Evolutionary conservation across 2,329 filamentous ascomycete genomes (phyloP), one percentile per base, ranked within the genome.

Genomic region (Colletotrichum tamarilloi): DNA sequence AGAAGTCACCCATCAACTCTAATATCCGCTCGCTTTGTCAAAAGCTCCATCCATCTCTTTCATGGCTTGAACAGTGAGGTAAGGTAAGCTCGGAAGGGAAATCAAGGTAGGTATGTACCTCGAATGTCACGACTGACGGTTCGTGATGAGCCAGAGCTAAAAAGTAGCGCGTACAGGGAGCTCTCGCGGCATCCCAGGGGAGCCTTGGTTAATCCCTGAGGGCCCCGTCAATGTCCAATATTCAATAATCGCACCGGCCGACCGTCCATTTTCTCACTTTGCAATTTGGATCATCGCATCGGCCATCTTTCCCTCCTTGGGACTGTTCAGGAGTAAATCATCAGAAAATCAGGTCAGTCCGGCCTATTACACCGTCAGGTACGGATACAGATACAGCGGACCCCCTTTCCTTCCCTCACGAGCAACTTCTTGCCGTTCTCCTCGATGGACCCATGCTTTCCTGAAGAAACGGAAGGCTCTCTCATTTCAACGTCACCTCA

Each of bases 151-250:
- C 49, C n/a, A 22, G 62, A 68, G 38, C 49, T 56, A 58, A 32
- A 42, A n/a, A 30, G 46, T 62, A 49, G 46, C 42, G 66, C 63
- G 55, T 62, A 58, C 68, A 62, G 49, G 56, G 63, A 71, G 64
- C 46, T 35, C 28, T 38, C 26, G 19, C 35, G 26, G 14, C 35
- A 26, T 22, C 19, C 49, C 62, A 28, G 49, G 57, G 62, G 32
- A 28, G 30, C 58, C 69, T 55, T 68, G 58, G 16, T 53, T 24
- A 63, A 68, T 59, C 69, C 69, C 69, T 72, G 69, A 30, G 30
- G 32, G 52, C 62, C 62, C 62, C 67, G 52, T 63, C 65, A 38
- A 62, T 65, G 19, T 52, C 38, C n/a, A 67, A 46, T 55, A 49
- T 62, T 32, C 30, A 55, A 62, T 62, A n/a, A 52, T 53, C 60